Conservation (phyloP, 192 early-diverging fungal species). For the Oehlia diaphana region DNA sequence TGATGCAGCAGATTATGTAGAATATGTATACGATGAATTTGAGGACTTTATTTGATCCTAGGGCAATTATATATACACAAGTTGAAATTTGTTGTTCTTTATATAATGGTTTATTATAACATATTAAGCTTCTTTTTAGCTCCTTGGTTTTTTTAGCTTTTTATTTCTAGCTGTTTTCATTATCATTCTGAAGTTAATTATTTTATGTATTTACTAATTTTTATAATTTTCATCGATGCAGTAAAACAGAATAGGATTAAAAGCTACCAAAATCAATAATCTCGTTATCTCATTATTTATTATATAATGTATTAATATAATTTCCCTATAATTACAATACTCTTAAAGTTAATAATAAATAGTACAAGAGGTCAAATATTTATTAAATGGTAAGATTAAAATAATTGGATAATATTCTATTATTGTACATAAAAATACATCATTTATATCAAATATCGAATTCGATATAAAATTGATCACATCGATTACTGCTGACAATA, state of each 20-base stretch:
- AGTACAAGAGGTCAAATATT: neutral
- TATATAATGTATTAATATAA: neutral
- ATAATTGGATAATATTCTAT: too few relatives aligned
- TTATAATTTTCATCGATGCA: neutral
- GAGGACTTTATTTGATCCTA: conserved; percentile 55
- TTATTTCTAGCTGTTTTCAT: neutral
- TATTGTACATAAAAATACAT: too few relatives aligned
- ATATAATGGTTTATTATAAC: neutral
- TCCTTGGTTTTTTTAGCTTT: neutral
- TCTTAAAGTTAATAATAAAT: neutral
- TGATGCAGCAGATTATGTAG: conserved; percentile 54
- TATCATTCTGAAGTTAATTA: neutral
- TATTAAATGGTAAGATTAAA: neutral
- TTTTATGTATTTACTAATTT: neutral
- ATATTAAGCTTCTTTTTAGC: neutral
- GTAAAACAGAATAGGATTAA: neutral
- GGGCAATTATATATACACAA: neutral
- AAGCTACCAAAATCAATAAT: too few relatives aligned
- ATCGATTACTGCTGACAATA: too few relatives aligned
- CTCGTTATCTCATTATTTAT: too few relatives aligned
- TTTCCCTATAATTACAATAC: neutral
- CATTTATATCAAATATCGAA: too few relatives aligned
- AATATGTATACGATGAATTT: conserved; percentile 49
- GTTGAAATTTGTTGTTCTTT: neutral
- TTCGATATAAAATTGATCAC: too few relatives aligned